These are phyloP conservation scores for Nosema muscidifuracis DNA, from an alignment of 371 early-diverging fungal genomes.

Conservation along the genomic window DNA sequence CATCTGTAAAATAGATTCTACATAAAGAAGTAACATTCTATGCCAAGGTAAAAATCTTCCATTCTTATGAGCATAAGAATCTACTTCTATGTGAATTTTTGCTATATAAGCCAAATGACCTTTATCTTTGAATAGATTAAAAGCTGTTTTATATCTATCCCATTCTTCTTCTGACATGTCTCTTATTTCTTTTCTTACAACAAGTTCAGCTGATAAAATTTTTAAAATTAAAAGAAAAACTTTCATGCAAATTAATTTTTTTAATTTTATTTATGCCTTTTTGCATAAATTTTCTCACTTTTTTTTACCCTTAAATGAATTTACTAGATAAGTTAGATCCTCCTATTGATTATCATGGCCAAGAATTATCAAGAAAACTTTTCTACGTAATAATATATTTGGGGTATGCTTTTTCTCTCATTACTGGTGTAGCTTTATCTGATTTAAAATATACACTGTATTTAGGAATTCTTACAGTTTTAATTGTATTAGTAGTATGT, in stretches of 20 bases:
- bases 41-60: conserved; percentile 62
- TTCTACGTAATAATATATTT: conserved; percentile 49
- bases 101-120: conserved; percentile 29
- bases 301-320: conserved; percentile 1
- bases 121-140: conserved; percentile 15
- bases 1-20: conserved; percentile 55
- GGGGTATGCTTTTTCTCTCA: conserved; percentile 50
- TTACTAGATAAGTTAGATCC: conserved; percentile 48
- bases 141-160: conserved; percentile 32
- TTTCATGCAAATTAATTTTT: background rate
- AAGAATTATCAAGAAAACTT: conserved; percentile 50
- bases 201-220: background rate
- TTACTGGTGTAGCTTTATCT: conserved; percentile 42
- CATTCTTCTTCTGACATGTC: conserved; percentile 37
- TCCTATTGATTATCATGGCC: conserved; percentile 62
- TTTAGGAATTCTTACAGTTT: conserved; percentile 31
- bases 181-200: conserved; percentile 40
- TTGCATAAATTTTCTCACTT: background rate
- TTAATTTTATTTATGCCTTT: background rate
- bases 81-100: conserved; percentile 30
- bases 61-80: conserved; percentile 61
- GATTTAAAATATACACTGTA: conserved; percentile 55
- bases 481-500: conserved; percentile 35
- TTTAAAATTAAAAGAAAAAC: background rate
- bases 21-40: conserved; percentile 51